These are phyloP conservation scores for Paecilomyces variotii DNA, from an alignment of 2,329 filamentous ascomycete species.

Conservation along the genomic window DNA sequence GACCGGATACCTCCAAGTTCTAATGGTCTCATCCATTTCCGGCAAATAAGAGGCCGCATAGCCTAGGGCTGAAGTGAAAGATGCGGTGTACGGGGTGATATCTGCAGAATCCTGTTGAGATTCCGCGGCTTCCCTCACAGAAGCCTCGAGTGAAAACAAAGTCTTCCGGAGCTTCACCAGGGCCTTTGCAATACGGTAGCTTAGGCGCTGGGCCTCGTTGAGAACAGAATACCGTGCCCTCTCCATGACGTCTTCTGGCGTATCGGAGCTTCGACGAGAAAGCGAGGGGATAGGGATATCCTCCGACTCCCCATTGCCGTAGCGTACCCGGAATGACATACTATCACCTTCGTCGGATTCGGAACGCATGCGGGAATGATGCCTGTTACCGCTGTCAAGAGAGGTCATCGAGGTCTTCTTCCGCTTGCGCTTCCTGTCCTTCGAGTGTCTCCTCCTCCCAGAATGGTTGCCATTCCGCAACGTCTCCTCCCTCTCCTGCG, in stretches of 20 bases:
- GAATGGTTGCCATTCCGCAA: conserved; percentile 17
- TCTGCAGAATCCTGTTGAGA: conserved; percentile 16
- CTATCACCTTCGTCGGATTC: conserved; percentile 32
- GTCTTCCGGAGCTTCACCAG: conserved; percentile 47
- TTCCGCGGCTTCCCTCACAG: conserved; percentile 22
- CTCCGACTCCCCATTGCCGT: conserved; percentile 53
- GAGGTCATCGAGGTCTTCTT: conserved; percentile 40
- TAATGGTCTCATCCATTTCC: conserved; percentile 49
- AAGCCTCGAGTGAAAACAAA: conserved; percentile 45
- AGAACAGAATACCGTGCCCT: conserved; percentile 40
- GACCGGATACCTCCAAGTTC: conserved; percentile 52
- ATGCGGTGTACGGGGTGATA: conserved; percentile 24
- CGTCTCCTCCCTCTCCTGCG: conserved; percentile 18
- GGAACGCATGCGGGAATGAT: conserved; percentile 42
- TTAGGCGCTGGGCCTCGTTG: conserved; percentile 44
- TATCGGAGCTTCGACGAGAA: conserved; percentile 15
- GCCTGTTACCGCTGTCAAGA: conserved; percentile 35
- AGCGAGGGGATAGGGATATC: conserved; percentile 44
- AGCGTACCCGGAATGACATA: conserved; percentile 49
- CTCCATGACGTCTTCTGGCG: conserved; percentile 28
- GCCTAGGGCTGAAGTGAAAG: conserved; percentile 35
- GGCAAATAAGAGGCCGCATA: conserved; percentile 42
- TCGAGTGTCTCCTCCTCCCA: conserved; percentile 25
- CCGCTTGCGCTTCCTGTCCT: conserved; percentile 51
- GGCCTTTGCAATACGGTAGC: conserved; percentile 49